phyloP scores from a whole-genome alignment of 805 yeast genomes.

The Candida fluviatilis region DNA sequence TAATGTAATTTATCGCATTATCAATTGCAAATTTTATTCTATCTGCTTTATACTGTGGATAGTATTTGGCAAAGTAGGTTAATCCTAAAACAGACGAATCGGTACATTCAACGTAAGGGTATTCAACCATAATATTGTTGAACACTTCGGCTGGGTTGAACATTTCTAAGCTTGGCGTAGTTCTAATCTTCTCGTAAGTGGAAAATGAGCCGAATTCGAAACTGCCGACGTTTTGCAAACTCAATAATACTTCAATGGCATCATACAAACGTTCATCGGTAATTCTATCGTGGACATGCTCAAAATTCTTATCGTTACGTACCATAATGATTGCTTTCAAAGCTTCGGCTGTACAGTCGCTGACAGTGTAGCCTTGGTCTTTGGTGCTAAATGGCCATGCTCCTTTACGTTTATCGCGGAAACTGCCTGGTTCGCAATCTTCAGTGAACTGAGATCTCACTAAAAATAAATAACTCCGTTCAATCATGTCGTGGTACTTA shows the following conservation, averaged over 20 bases:
- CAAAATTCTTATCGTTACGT: conserved; percentile 53
- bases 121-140: conserved; percentile 97
- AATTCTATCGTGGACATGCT: conserved; percentile 48
- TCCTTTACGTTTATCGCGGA: conserved; percentile 78
- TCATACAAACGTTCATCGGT: conserved; percentile 50
- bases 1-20: conserved; percentile 71
- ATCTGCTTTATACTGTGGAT: conserved; percentile 56
- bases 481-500: conserved; percentile 60
- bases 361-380: conserved; percentile 92
- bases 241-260: conserved; percentile 73
- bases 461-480: conserved; percentile 65
- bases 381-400: conserved; percentile 97
- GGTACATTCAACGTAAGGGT: conserved; percentile 97
- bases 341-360: conserved; percentile 97
- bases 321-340: conserved; percentile 93
- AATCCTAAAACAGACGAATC: conserved; percentile 92
- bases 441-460: conserved; percentile 81
- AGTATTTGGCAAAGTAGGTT: conserved; percentile 66
- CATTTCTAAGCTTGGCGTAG: conserved; percentile 69
- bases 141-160: conserved; percentile 97
- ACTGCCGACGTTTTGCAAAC: conserved; percentile 72
- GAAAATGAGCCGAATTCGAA: conserved; percentile 91
- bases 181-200: conserved; percentile 82
- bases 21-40: conserved; percentile 69
- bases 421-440: conserved; percentile 73